Percentiles rank a stretch among this genome's conserved stretches.
Evolutionary conservation across 129 eudicot species (phyloP).

Genomic region (Tagetes erecta): DNA sequence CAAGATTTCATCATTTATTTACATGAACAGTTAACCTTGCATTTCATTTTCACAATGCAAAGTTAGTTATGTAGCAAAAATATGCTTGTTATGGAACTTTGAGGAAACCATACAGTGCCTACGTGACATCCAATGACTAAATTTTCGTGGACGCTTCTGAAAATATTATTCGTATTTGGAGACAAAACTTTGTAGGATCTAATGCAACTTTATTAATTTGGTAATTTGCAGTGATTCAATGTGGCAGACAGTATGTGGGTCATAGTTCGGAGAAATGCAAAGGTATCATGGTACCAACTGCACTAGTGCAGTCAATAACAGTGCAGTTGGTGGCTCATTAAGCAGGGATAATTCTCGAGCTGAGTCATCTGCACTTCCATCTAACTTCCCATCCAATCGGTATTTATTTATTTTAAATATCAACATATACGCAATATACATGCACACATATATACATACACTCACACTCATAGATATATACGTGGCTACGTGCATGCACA

Average conservation of each 20-base stretch:
- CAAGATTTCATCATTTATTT: constrained; percentile 22
- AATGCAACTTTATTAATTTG: constrained; percentile 32
- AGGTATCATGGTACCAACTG: constrained; percentile 91
- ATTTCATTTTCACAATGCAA: constrained; percentile 18
- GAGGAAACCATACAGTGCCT: neutral
- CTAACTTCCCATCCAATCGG: constrained; percentile 67
- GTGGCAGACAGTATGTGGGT: constrained; percentile 94
- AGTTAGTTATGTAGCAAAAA: neutral
- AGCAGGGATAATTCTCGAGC: constrained; percentile 72
- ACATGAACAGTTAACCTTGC: constrained; percentile 9
- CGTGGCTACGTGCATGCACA: neutral
- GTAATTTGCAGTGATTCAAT: constrained; percentile 46
- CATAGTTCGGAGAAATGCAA: constrained; percentile 92
- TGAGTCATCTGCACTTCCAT: constrained; percentile 63
- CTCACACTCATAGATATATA: neutral
- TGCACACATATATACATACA: neutral
- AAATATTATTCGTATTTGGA: neutral
- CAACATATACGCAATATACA: neutral
- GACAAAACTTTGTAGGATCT: constrained; percentile 6
- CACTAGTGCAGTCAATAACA: constrained; percentile 97
- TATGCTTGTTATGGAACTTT: constrained; percentile 7
- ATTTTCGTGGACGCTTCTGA: neutral
- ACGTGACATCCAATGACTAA: constrained; percentile 7
- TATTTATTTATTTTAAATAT: neutral
- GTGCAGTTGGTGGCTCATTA: constrained; percentile 67